Evolutionary conservation across 495 filamentous ascomycete genomes (phyloP), one percentile per base, ranked within the genome.

Genomic region (Baudoinia panamericana): DNA sequence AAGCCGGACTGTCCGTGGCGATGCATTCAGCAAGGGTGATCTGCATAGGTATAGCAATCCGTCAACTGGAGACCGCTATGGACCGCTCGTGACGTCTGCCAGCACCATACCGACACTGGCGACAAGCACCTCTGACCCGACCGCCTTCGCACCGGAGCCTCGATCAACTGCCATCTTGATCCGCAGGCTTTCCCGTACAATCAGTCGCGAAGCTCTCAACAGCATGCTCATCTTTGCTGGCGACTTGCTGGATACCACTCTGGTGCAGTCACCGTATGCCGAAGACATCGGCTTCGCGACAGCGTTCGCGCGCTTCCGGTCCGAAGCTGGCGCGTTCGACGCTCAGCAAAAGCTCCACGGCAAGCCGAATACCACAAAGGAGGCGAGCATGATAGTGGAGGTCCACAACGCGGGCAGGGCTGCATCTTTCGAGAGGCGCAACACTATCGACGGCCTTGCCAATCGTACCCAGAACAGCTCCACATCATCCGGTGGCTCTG

Each of bases 151-250:
- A 16, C 11, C 18, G 21, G 29, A 39, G 2, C 18, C 18, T 8
- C 40, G 46, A 8, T 22, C 45, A 12, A 26, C 26, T 2, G 70
- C 66, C 57, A 76, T 75, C 38, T 58, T 83, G 35, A 79, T 94
- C 62, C 81, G 81, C 47, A 80, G 76, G 51, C 70, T 94, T 0
- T 81, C 86, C 5, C 56, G 65, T 38, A 83, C 78, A 51, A 87
- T 75, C 15, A 76, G 71, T 36, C 68, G 76, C 40, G 80, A 87
- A 42, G 69, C 73, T 27, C 64, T 93, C 44, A 75, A 79, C 45
- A 71, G 79, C 46, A 86, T 94, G 78, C 68, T 92, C 12, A 65
- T 90, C 11, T 92, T 86, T 56, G 82, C 84, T 19, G 82, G 90
- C 53, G 84, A 87, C 37, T 68, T 92, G 23, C 61, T 84, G 36